These are phyloP conservation scores for Corchorus capsularis DNA, from an alignment of 345 rosid species.

Conservation along the genomic window DNA sequence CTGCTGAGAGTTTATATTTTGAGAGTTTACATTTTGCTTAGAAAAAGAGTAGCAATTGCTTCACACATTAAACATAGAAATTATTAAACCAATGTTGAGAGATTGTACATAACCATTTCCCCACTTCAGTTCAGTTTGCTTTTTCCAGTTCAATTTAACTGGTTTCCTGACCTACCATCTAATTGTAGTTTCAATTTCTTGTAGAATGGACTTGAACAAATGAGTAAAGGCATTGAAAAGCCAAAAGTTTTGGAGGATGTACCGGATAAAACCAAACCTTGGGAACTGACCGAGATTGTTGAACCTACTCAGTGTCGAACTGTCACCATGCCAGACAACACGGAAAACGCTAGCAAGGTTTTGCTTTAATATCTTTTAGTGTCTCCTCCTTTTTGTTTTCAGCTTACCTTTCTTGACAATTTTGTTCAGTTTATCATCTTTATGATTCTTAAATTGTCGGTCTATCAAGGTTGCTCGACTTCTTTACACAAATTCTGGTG, in stretches of 20 bases:
- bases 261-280: constrained; percentile 30
- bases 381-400: not conserved
- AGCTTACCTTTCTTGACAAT: not conserved
- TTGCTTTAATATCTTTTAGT: not conserved
- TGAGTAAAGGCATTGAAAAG: constrained; percentile 27
- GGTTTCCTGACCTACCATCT: constrained; percentile 10
- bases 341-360: constrained; percentile 33
- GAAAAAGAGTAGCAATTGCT: constrained; percentile 7
- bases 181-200: constrained; percentile 6
- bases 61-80: not conserved
- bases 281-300: constrained; percentile 34
- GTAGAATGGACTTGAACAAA: constrained; percentile 33
- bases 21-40: not conserved
- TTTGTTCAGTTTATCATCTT: constrained; percentile 9
- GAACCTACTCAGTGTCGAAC: constrained; percentile 27
- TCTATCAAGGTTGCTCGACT: constrained; percentile 50
- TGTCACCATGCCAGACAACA: constrained; percentile 26
- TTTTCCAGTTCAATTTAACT: not conserved
- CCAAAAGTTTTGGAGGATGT: constrained; percentile 28
- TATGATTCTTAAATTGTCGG: constrained; percentile 14
- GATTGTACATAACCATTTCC: no score
- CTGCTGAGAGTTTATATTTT: no score
- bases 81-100: not conserved
- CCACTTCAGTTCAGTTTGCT: not conserved
- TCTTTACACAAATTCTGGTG: constrained; percentile 56